A percentile compares a stretch with the other conserved stretches of the same genome.
phyloP scores from a whole-genome alignment of 148 eudicot genomes.

The Suaeda aralocaspica region DNA sequence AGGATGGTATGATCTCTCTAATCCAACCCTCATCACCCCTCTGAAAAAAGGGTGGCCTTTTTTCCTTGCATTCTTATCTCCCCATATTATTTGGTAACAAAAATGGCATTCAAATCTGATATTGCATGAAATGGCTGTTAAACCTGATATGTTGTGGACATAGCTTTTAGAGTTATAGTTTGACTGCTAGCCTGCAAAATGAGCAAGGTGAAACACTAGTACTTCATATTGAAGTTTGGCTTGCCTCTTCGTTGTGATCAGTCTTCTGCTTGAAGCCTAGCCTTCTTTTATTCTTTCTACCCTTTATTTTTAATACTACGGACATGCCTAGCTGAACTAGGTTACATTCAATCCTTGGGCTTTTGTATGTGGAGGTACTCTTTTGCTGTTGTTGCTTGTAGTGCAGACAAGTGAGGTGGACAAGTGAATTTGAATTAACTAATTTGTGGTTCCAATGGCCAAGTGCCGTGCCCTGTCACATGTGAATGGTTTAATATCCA shows the following conservation, averaged over 20 bases:
- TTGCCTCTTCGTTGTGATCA: background rate
- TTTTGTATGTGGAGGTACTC: background rate
- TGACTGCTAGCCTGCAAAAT: background rate
- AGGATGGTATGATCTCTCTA: constrained; percentile 64
- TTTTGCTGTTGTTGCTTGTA: background rate
- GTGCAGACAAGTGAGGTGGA: background rate
- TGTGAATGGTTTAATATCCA: background rate
- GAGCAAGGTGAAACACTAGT: background rate
- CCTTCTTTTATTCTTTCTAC: background rate
- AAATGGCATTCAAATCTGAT: background rate
- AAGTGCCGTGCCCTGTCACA: background rate
- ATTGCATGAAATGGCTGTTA: background rate
- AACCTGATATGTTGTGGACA: no score
- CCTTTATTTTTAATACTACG: no score
- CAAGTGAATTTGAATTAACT: background rate
- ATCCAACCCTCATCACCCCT: constrained; percentile 1
- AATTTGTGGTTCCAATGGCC: background rate
- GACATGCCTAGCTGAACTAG: background rate
- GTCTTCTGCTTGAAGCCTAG: background rate
- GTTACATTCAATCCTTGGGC: background rate
- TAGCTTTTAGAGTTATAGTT: background rate
- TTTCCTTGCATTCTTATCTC: background rate
- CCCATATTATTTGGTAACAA: background rate
- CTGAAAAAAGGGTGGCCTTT: background rate
- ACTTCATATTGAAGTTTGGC: background rate